Base-by-base conservation (phyloP, 768 basidiomycete species). In the Hypsizygus marmoreus region DNA sequence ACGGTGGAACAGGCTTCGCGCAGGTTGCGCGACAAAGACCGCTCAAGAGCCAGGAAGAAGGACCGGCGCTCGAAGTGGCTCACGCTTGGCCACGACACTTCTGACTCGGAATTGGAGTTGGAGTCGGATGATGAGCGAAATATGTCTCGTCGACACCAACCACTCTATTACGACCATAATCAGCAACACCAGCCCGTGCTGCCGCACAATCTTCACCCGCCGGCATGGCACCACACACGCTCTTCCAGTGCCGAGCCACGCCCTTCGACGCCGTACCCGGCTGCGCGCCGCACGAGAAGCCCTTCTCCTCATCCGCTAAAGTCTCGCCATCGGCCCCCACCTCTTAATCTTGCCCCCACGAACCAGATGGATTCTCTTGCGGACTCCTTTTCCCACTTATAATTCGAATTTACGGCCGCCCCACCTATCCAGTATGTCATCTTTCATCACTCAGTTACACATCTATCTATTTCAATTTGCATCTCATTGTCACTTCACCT, bases 11-110 rank as follows among this genome's bases (percentile, higher is more conserved):
- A 39, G 22, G 22, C 35, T 1, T 45, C 37, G 35, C 33, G 47
- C 38, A 28, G 23, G 23, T 20, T 11, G 4, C 24, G 40, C 6
- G 34, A 44, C 2, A 37, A 23, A 11, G 13, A 41, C 20, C 36
- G 33, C 2, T 22, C 29, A 13, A 30, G 13, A 22, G 25, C 25
- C 9, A 26, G 23, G 29, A 28, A 30, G 39, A 40, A 47, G 29
- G 46, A 53, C 12, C 44, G 54, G 23, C 20, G 39, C 11, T 49
- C 46, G n/a, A 58, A 58, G 31, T 46, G 38, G 50, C 30, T 46
- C 14, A 8, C 23, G 4, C 34, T 29, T 17, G 35, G 25, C 20
- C 36, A 29, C 34, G 24, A n/a, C 17, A 17, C 17, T 16, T 10
- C 17, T 10, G 34, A 35, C 16, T 35, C 34, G 36, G 36, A 38